Evolutionary conservation across 1,284 basidiomycete genomes (phyloP).

Genomic region (Tylopilus sp.): DNA sequence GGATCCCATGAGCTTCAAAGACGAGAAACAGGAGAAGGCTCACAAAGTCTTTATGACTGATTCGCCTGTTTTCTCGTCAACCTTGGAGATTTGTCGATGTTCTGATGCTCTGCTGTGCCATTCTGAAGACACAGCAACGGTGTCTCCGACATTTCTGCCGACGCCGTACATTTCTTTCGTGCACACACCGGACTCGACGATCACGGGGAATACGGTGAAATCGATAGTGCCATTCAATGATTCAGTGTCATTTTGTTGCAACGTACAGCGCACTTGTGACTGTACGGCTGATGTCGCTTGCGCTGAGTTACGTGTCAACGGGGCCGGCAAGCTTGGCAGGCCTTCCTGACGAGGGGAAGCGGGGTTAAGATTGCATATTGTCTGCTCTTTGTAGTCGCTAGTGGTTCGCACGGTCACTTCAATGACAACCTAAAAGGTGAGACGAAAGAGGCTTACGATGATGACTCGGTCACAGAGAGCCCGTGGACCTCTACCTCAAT

Average conservation of each 20-base stretch:
- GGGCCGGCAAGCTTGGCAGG: background rate
- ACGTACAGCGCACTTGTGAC: background rate
- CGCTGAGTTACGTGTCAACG: background rate
- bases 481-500: background rate
- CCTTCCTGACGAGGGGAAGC: background rate
- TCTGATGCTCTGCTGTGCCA: background rate
- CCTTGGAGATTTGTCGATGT: background rate
- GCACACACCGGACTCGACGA: background rate
- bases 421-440: background rate
- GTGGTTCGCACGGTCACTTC: background rate
- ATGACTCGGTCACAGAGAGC: background rate
- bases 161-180: background rate
- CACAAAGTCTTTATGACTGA: constrained; percentile 1
- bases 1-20: background rate
- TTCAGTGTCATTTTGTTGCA: background rate
- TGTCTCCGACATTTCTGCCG: background rate
- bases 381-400: constrained; percentile 3
- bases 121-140: background rate
- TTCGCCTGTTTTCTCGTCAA: background rate
- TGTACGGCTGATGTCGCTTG: background rate
- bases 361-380: background rate
- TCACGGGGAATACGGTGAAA: background rate
- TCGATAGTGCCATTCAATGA: background rate
- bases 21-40: background rate
- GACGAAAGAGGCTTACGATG: constrained; percentile 4